These are phyloP conservation scores for Alternaria sp. DNA, from an alignment of 2,329 filamentous ascomycete genomes.

Conservation along the genomic window DNA sequence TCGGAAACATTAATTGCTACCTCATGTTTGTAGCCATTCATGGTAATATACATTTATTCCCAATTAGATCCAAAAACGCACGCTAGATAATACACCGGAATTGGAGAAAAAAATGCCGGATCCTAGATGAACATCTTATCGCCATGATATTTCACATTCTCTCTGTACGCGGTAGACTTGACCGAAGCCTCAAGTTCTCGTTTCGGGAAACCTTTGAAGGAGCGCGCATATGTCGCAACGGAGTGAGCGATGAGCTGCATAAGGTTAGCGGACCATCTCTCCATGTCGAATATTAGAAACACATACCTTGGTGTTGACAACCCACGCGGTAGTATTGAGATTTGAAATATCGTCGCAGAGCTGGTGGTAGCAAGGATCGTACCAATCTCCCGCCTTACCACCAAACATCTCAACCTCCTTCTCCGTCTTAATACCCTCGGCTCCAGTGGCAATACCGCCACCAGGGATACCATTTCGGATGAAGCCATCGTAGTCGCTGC, in stretches of 20 bases:
- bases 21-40: background rate
- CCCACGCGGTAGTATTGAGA: slow-evolving; percentile 50
- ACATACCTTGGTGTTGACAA: slow-evolving; percentile 51
- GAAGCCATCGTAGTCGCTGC: slow-evolving; percentile 55
- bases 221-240: slow-evolving; percentile 48
- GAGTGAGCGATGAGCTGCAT: slow-evolving; percentile 50
- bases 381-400: slow-evolving; percentile 51
- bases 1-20: background rate
- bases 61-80: background rate
- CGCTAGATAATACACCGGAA: background rate
- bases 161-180: slow-evolving; percentile 31
- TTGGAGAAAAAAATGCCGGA: background rate
- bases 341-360: slow-evolving; percentile 53
- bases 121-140: slow-evolving; percentile 44
- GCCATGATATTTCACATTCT: slow-evolving; percentile 46
- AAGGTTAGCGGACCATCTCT: slow-evolving; percentile 10
- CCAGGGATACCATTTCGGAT: slow-evolving; percentile 53
- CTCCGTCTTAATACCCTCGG: slow-evolving; percentile 54
- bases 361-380: slow-evolving; percentile 54
- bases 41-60: background rate
- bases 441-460: slow-evolving; percentile 54
- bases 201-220: slow-evolving; percentile 49
- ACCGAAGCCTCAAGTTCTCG: slow-evolving; percentile 30
- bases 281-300: background rate
- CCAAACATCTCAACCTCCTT: slow-evolving; percentile 50